Evolutionary conservation across 2,329 filamentous ascomycete genomes (phyloP), one percentile per base, ranked within the genome.

Genomic region (Aquanectria penicillioides): DNA sequence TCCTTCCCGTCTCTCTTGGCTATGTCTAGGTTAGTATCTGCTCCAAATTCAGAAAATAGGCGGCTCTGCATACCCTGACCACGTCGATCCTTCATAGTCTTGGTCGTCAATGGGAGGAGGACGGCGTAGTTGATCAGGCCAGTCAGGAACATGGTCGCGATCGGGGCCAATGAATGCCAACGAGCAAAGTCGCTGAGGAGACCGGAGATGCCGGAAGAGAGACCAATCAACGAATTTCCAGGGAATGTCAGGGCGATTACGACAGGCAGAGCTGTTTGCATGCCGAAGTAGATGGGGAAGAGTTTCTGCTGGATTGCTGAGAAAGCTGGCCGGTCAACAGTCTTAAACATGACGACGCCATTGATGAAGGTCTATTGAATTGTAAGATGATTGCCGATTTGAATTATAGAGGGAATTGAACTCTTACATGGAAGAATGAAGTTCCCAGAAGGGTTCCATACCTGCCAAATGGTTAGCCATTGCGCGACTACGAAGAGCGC

Each of bases 1-100:
- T 90, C 91, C 83, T 97, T 97, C 52, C 93, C 93, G 73, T 97
- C 94, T 69, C 89, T 88, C 61, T 90, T 93, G 81, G 94, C 94
- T 88, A 60, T 37, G 52, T 9, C 40, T 23, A 46, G 4, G 33
- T 74, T 44, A 74, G 61, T 29, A 53, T 28, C 26, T 2, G 13
- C 6, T 3, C 11, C 1, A 10, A n/a, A 2, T n/a, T 20, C 15
- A 9, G 23, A n/a, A 18, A 11, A 6, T 33, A 20, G 23, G 13
- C 28, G 9, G 10, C 37, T 33, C 25, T 25, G 73, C 83, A 63
- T 78, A 92, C 91, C 91, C 81, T 97, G 94, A 44, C 89, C 85
- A 70, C 91, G 91, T 71, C 93, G 83, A 75, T 91, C 81, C 64
- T 82, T 84, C 85, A 96, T 97, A 26, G 89, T 81, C 66, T 86